phyloP scores from a whole-genome alignment of 164 flowering plant species.

The Santalum album region DNA sequence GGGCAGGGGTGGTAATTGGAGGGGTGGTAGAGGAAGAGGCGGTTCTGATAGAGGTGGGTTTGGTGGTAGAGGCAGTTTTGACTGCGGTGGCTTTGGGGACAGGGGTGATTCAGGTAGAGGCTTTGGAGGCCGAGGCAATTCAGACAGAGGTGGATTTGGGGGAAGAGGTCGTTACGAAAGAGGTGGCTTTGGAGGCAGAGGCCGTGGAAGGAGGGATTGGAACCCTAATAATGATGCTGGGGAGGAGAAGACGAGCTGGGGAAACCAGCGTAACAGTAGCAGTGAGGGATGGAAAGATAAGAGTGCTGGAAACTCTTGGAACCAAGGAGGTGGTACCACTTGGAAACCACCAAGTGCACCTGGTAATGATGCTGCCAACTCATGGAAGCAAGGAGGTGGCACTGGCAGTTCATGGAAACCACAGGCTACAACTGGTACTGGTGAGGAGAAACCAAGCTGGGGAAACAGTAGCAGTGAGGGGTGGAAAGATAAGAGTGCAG shows the following conservation, averaged over 20 bases:
- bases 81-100: background rate
- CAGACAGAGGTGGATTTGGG: slow-evolving; percentile 1
- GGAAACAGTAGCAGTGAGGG: slow-evolving; percentile 10
- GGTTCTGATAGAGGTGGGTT: slow-evolving; percentile 3
- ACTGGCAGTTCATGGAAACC: background rate
- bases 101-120: background rate
- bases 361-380: background rate
- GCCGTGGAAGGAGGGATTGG: slow-evolving; percentile 30
- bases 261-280: slow-evolving; percentile 7
- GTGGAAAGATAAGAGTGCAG: slow-evolving; percentile 12
- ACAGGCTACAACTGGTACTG: slow-evolving; percentile 11
- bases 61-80: background rate
- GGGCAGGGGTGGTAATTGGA: background rate
- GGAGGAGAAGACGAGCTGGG: slow-evolving; percentile 16
- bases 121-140: background rate
- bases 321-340: slow-evolving; percentile 14
- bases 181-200: slow-evolving; percentile 17
- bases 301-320: slow-evolving; percentile 13
- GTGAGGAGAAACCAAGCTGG: slow-evolving; percentile 15
- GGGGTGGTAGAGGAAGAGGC: slow-evolving; percentile 1
- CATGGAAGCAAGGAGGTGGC: background rate
- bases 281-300: slow-evolving; percentile 14
- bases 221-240: slow-evolving; percentile 13
- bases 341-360: background rate
- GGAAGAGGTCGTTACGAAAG: background rate